phyloP scores from a whole-genome alignment of 352 stramenopile species.

The Detonula confervacea region DNA sequence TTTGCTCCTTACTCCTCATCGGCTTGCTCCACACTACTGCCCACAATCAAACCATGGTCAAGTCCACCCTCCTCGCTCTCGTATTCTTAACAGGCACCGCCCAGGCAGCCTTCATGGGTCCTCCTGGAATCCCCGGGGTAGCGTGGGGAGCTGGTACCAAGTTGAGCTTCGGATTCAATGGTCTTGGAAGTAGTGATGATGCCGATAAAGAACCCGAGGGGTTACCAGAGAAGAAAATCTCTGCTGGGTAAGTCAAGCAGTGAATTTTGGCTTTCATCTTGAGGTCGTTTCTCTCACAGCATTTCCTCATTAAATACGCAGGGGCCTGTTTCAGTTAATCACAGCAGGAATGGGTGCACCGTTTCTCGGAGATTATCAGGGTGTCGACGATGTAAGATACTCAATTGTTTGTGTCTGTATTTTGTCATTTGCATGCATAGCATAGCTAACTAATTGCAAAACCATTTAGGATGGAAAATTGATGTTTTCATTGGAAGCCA shows the following conservation, averaged over 20 bases:
- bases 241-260: no score
- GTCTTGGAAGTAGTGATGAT: slow-evolving; percentile 30
- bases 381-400: slow-evolving; percentile 69
- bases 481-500: slow-evolving; percentile 83
- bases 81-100: slow-evolving; percentile 8
- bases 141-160: no score
- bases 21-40: no score
- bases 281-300: no score
- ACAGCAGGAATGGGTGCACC: slow-evolving; percentile 74
- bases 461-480: slow-evolving; percentile 75
- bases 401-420: not conserved
- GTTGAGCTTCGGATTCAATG: slow-evolving; percentile 36
- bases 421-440: not conserved
- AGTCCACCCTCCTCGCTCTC: slow-evolving; percentile 6
- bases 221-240: slow-evolving; percentile 72
- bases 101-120: slow-evolving; percentile 28
- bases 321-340: slow-evolving; percentile 78
- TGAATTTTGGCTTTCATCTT: no score
- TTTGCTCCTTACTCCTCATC: no score
- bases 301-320: no score
- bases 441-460: not conserved
- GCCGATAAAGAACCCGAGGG: slow-evolving; percentile 26
- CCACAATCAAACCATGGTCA: slow-evolving; percentile 36
- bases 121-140: slow-evolving; percentile 10
- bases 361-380: slow-evolving; percentile 81